phyloP scores from a whole-genome alignment of 2,329 filamentous ascomycete genomes.

The Colletotrichum sp. region DNA sequence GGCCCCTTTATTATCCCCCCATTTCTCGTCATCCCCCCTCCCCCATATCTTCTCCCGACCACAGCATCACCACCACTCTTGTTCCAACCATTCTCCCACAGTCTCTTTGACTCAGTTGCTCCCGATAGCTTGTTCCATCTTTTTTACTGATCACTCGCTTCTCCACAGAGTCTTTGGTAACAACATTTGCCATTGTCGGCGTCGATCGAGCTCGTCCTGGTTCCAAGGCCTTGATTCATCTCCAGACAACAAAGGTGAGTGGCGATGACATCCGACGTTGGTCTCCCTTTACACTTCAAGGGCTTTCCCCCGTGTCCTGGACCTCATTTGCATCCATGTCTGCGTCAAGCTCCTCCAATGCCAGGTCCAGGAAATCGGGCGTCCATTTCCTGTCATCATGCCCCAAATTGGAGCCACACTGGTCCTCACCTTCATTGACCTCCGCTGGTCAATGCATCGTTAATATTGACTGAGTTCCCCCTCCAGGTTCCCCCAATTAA shows the following conservation, averaged over 20 bases:
- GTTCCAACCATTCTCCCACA: constrained; percentile 29
- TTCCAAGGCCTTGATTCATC: constrained; percentile 28
- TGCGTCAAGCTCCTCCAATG: background rate
- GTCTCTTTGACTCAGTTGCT: constrained; percentile 56
- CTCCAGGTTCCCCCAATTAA: background rate
- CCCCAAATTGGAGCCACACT: background rate
- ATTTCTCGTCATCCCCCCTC: constrained; percentile 28
- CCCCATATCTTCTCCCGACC: constrained; percentile 22
- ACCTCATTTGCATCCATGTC: background rate
- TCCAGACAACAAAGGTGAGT: constrained; percentile 16
- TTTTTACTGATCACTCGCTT: constrained; percentile 62
- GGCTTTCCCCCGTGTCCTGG: background rate
- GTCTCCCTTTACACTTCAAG: background rate
- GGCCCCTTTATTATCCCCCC: constrained; percentile 28
- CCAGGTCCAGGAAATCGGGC: background rate
- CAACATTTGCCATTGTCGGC: constrained; percentile 46
- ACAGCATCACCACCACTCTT: constrained; percentile 52
- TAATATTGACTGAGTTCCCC: background rate
- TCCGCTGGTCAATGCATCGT: background rate
- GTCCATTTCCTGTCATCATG: background rate
- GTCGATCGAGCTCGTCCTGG: constrained; percentile 12
- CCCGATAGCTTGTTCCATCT: constrained; percentile 62
- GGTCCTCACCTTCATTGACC: background rate
- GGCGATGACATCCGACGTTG: background rate
- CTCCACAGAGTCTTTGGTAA: constrained; percentile 58